These are phyloP conservation scores for Tuber brumale DNA, from an alignment of 495 filamentous ascomycete genomes.

Conservation along the genomic window DNA sequence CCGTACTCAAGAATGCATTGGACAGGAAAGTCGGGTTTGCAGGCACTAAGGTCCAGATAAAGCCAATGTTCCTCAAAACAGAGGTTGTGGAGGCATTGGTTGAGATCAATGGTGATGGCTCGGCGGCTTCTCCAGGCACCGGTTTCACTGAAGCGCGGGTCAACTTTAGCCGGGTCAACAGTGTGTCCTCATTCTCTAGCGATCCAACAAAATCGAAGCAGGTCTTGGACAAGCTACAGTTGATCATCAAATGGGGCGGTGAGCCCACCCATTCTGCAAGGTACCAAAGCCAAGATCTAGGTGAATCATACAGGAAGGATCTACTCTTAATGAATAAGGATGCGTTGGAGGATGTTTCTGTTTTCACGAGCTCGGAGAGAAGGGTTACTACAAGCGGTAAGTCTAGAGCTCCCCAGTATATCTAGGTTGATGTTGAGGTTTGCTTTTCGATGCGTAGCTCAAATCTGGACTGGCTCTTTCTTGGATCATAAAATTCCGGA, in stretches of 20 bases:
- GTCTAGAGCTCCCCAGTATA: constrained; percentile 30
- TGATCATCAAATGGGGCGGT: constrained; percentile 98
- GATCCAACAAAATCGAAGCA: constrained; percentile 18
- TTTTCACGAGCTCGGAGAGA: constrained; percentile 91
- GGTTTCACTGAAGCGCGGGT: constrained; percentile 1
- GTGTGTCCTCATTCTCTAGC: constrained; percentile 8
- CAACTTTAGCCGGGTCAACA: constrained; percentile 31
- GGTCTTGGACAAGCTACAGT: constrained; percentile 81
- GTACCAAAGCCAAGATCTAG: constrained; percentile 90
- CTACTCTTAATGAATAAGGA: constrained; percentile 88
- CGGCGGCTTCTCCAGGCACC: constrained; percentile 2
- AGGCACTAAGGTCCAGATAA: constrained; percentile 97
- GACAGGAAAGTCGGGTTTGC: constrained; percentile 88
- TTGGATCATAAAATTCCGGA: constrained; percentile 75
- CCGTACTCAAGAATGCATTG: constrained; percentile 71
- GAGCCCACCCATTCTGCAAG: constrained; percentile 96
- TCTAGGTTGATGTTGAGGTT: constrained; percentile 24
- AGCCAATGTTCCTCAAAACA: constrained; percentile 90
- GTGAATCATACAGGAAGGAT: constrained; percentile 92
- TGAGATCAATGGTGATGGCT: neutral
- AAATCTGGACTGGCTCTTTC: constrained; percentile 92
- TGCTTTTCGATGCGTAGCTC: constrained; percentile 50
- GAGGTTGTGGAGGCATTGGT: constrained; percentile 52
- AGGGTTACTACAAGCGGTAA: constrained; percentile 82
- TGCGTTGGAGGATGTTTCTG: constrained; percentile 76